These are phyloP conservation scores for Naganishia friedmannii DNA, from an alignment of 768 basidiomycete species.

Conservation along the genomic window DNA sequence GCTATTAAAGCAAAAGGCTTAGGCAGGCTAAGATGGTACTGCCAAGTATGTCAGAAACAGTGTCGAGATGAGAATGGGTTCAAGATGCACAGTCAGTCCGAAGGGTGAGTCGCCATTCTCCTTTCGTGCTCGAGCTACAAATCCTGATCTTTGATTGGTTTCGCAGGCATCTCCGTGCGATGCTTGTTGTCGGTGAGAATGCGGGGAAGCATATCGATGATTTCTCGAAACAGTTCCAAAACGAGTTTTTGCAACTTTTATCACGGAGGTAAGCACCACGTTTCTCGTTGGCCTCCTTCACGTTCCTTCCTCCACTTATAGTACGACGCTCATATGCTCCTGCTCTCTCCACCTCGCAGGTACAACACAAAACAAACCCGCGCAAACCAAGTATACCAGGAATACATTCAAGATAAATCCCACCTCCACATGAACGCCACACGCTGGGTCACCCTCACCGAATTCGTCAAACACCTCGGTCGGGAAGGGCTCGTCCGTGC, in stretches of 20 bases:
- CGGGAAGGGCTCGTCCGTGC: constrained; percentile 80
- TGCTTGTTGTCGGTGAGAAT: constrained; percentile 93
- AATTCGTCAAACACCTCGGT: constrained; percentile 87
- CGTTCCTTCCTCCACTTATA: neutral
- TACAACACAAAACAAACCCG: constrained; percentile 92
- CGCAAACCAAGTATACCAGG: constrained; percentile 94
- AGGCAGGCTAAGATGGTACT: constrained; percentile 95
- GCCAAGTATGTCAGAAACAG: constrained; percentile 98
- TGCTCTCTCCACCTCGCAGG: constrained; percentile 55
- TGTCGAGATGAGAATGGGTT: constrained; percentile 97
- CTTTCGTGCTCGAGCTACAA: neutral
- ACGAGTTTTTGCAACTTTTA: constrained; percentile 84
- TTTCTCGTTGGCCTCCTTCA: no score
- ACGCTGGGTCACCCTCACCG: constrained; percentile 95
- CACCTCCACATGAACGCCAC: constrained; percentile 99
- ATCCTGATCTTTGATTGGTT: no score
- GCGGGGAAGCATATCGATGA: constrained; percentile 87
- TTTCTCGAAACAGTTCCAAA: constrained; percentile 83
- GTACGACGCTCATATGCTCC: neutral
- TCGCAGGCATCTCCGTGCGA: constrained; percentile 87
- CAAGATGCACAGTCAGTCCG: constrained; percentile 75
- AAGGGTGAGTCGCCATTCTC: constrained; percentile 31
- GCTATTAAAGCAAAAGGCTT: constrained; percentile 94
- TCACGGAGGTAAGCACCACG: constrained; percentile 65
- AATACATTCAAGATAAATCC: constrained; percentile 87